Evolutionary conservation across 495 filamentous ascomycete species (phyloP), one percentile per base, ranked within the genome.

Genomic region (Neurospora sp.): DNA sequence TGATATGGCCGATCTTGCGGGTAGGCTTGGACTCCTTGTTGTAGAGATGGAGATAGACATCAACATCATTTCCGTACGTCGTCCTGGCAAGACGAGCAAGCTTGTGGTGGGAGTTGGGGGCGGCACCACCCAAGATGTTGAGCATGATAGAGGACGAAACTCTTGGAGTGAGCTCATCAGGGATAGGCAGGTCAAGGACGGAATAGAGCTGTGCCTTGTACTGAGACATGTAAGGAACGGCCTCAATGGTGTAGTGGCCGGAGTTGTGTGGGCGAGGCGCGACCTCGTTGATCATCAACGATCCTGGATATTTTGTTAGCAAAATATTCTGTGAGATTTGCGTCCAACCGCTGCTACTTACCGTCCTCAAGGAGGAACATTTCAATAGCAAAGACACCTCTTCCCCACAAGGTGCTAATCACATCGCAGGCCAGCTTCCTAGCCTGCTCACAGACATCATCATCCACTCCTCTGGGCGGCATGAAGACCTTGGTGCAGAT

Each of bases 211-310:
- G 96, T 40, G 93, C 90, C 80, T 96, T 92, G 81, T 92, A 99
- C 81, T 99, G 96, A 23, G 94, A 97, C 74, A 96, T 85, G 54
- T 87, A 84, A 0, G 89, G 88, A 73, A 96, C 94, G 39, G 93
- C 93, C 86, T 99, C 96, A 77, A 99, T 99, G 27, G 93, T 98
- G 84, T 96, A 96, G 82, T 99, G 96, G 16, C 96, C 96, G 2
- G 93, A 97, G 83, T 98, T 99, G 83, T 99, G 96, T 54, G 95
- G 93, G 11, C 96, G 90, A 66, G 93, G 94, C n/a, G 96, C 96
- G 70, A 98, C 92, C 82, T 99, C 96, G 81, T 97, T 97, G 72
- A 99, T 86, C 74, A 97, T 83, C 4, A 97, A 86, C 2, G 79
- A 82, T 12, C 82, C 88, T 87, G 76, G 39, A 41, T 3, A 11